These are phyloP conservation scores for Phytophthora litchii DNA, from an alignment of 352 stramenopile genomes.

Conservation along the genomic window DNA sequence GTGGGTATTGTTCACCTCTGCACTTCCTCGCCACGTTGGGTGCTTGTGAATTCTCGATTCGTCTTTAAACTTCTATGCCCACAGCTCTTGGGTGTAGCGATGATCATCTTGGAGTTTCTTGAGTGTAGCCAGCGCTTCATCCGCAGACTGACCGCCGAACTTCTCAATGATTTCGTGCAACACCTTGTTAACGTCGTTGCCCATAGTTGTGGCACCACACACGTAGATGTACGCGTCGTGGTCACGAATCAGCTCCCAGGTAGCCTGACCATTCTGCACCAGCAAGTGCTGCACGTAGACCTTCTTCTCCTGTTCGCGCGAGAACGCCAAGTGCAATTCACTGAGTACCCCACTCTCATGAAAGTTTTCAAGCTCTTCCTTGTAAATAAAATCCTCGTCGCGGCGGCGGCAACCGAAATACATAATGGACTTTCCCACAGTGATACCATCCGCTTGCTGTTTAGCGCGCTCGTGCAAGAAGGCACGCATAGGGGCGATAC, in stretches of 20 bases:
- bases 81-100: conserved; percentile 97
- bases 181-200: conserved; percentile 95
- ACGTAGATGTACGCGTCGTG: conserved; percentile 95
- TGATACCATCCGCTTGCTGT: conserved; percentile 58
- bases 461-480: conserved; percentile 95
- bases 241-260: conserved; percentile 68
- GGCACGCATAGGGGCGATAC: conserved; percentile 97
- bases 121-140: conserved; percentile 82
- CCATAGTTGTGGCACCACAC: conserved; percentile 97
- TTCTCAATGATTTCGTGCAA: conserved; percentile 85
- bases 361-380: conserved; percentile 91
- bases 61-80: conserved; percentile 58
- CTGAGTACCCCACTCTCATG: conserved; percentile 86
- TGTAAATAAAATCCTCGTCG: conserved; percentile 92
- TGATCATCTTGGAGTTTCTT: conserved; percentile 88
- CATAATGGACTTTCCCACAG: conserved; percentile 89
- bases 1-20: conserved; percentile 8
- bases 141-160: conserved; percentile 54
- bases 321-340: conserved; percentile 95
- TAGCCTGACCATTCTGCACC: conserved; percentile 61
- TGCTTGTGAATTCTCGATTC: conserved; percentile 8
- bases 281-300: conserved; percentile 99
- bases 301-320: conserved; percentile 92
- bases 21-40: neutral
- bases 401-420: conserved; percentile 92